These are phyloP conservation scores for Serendipita indica DNA, from an alignment of 768 basidiomycete genomes.

Conservation along the genomic window DNA sequence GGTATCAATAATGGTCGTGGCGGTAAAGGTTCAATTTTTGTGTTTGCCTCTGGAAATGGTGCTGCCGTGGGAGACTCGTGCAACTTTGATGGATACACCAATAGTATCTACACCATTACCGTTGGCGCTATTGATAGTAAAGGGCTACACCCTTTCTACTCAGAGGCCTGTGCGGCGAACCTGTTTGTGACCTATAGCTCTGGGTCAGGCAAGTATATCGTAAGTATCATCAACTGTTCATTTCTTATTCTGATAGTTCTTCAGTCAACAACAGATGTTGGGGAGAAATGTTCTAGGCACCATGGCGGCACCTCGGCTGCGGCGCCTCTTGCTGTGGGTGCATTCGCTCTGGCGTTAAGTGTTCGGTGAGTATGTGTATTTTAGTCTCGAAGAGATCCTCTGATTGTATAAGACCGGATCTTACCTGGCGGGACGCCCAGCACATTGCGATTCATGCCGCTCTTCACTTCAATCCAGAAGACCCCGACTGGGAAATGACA, in stretches of 20 bases:
- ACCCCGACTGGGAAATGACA: constrained; percentile 36
- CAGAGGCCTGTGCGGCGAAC: constrained; percentile 35
- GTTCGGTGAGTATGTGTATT: constrained; percentile 22
- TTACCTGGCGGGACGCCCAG: constrained; percentile 36
- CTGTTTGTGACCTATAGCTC: constrained; percentile 34
- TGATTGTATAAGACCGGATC: constrained; percentile 27
- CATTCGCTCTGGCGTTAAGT: constrained; percentile 32
- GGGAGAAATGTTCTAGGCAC: constrained; percentile 28
- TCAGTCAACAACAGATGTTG: constrained; percentile 35
- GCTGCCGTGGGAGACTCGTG: constrained; percentile 35
- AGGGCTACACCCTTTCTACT: constrained; percentile 35
- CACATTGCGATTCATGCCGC: constrained; percentile 29
- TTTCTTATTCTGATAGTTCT: neutral
- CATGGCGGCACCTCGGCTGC: constrained; percentile 39
- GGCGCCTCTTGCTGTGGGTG: constrained; percentile 33
- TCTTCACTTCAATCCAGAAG: constrained; percentile 29
- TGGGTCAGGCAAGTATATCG: constrained; percentile 33
- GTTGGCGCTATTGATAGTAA: constrained; percentile 33
- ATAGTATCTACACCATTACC: constrained; percentile 32
- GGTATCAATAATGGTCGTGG: constrained; percentile 32
- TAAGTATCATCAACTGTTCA: constrained; percentile 19
- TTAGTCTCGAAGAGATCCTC: neutral
- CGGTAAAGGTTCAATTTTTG: constrained; percentile 34
- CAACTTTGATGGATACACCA: constrained; percentile 41
- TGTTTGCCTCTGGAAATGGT: constrained; percentile 38